Base-by-base conservation (phyloP, 2,329 filamentous ascomycete genomes). In the Ophiocordyceps camponoti-floridani region DNA sequence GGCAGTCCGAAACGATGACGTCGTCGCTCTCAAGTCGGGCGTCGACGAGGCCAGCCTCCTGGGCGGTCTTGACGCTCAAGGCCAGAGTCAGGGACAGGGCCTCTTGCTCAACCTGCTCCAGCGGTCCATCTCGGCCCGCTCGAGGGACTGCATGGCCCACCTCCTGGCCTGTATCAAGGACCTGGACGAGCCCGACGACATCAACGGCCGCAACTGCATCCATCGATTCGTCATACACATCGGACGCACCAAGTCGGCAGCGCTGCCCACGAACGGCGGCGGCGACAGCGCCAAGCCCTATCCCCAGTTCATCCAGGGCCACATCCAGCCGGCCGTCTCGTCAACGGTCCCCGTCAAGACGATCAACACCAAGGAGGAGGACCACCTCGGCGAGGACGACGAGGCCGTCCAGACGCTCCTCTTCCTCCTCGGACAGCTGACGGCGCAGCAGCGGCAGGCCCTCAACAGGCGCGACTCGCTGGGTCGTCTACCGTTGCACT, bases 181-280 rank as follows among this genome's bases (percentile, higher is more conserved):
- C 1, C 70, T 96, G 2, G 79, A 94, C 43, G 88, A 94, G 56
- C 75, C 83, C 2, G 84, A 94, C 52, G 91, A 96, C 56, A 86
- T 98, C 57, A 94, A 96, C 62, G 80, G 82, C 54, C 81, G 91
- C 12, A 98, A 95, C 58, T 91, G 86, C 58, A 77, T 98, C 43
- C 91, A 98, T 59, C 80, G 91, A 9, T 69, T 96, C 2, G 82
- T 98, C 40, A 93, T 96, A 47, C 81, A 88, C 18, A 93, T 95
- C 53, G 88, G 89, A 16, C 79, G 89, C 43, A 78, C 81, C n/a
- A 74, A 75, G 49, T 66, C 67, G 1, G 57, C 62, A 5, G 23
- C 23, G 23, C 23, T 23, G 0, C 59, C 64, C 1, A 54, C 62
- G 3, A 73, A 77, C 43, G 59, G 78, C 43, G 59, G 70, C 18